These are phyloP conservation scores for Vigna hirtella DNA, from an alignment of 306 rosid genomes.

Conservation along the genomic window DNA sequence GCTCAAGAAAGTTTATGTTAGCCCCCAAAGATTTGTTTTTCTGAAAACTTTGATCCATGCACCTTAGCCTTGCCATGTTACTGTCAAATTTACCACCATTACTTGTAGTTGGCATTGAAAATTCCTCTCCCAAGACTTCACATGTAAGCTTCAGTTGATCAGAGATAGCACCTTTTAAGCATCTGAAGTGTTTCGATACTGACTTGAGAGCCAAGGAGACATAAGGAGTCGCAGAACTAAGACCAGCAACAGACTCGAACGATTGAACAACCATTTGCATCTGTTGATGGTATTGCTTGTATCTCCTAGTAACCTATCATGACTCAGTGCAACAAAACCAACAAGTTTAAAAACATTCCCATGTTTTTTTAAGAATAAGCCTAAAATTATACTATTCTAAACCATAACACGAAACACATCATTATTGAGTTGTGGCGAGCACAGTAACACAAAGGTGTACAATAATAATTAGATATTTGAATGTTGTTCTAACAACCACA, in stretches of 20 bases:
- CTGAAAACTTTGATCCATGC: constrained; percentile 66
- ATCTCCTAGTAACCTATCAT: constrained; percentile 75
- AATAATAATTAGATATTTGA: constrained; percentile 15
- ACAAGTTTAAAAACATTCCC: neutral
- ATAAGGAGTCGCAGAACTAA: constrained; percentile 80
- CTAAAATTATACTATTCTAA: neutral
- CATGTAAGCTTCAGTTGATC: constrained; percentile 67
- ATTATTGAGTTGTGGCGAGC: neutral
- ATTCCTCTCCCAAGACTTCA: constrained; percentile 69
- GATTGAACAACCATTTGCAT: constrained; percentile 93
- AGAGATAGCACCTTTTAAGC: constrained; percentile 65
- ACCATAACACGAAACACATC: neutral
- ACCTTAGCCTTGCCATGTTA: constrained; percentile 51
- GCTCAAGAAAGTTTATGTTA: constrained; percentile 61
- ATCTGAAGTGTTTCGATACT: constrained; percentile 68
- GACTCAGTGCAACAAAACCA: constrained; percentile 17
- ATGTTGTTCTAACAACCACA: constrained; percentile 37
- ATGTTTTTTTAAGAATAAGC: neutral
- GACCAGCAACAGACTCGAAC: constrained; percentile 83
- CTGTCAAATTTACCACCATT: constrained; percentile 48
- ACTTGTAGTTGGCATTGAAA: constrained; percentile 51
- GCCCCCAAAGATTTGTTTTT: constrained; percentile 63
- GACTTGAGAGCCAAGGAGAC: constrained; percentile 71
- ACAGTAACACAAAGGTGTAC: neutral
- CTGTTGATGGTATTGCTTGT: constrained; percentile 90